Base-by-base conservation (phyloP, 2,329 filamentous ascomycete species). In the Penicillium sp. region DNA sequence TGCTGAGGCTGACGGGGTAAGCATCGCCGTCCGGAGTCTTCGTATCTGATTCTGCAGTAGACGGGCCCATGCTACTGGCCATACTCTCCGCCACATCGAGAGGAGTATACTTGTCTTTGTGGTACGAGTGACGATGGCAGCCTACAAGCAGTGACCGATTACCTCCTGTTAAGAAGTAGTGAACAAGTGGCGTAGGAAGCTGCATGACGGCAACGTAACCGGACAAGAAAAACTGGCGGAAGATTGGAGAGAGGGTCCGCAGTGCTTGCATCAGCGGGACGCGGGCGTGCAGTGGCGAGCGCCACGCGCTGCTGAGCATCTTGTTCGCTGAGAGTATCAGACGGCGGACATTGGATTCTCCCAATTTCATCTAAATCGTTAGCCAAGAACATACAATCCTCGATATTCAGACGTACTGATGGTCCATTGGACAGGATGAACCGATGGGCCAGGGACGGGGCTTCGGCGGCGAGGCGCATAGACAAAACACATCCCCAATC, bases 381-480 rank as follows among this genome's bases (percentile, higher is more conserved):
- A 50, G 53, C 38, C 29, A 41, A 22, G 25, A 13, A 18, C 25
- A 2, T 1, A 13, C 6, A 11, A 40, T 18, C 4, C 10, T 14
- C 0, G n/a, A 19, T 25, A 28, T 38, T 18, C 11, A 18, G 3
- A 66, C 77, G 57, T 71, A 81, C 79, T 57, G 80, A 70, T 10
- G 78, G 70, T 2, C 74, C 77, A 57, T 80, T 80, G 19, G 72
- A 72, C 33, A 81, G 62, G 31, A 83, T 74, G 58, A 79, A 80
- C 34, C 78, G 73, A 63, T 82, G 76, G 8, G 80, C 77, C 39
- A 83, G 62, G 44, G 75, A 70, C 16, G 74, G 72, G 25, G 80
- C 80, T 58, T 83, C 80, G n/a, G 77, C 70, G n/a, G 80, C 80
- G 36, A 83, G 72, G 37, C 80, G 72, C 56, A 75, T 79, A 3